These are phyloP conservation scores for Crithidia thermophila DNA, from an alignment of 208 protist genomes.

Conservation along the genomic window DNA sequence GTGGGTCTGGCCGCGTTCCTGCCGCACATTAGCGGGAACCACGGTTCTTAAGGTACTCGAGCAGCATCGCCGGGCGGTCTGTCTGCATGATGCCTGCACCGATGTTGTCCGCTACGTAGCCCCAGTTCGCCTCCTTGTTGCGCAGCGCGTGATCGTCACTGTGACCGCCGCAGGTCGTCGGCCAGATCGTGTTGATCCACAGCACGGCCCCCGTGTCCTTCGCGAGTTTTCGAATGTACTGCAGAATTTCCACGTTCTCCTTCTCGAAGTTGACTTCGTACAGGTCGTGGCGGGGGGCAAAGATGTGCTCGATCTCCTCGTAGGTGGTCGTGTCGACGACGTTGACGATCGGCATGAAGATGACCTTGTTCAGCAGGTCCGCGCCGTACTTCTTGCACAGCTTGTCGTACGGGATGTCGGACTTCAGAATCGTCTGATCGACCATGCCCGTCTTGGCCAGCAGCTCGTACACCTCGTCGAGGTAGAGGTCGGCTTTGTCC, in stretches of 20 bases:
- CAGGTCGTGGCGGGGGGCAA: slow-evolving; percentile 37
- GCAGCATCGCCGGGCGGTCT: slow-evolving; percentile 55
- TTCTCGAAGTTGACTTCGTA: slow-evolving; percentile 75
- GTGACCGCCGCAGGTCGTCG: slow-evolving; percentile 58
- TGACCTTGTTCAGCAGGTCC: slow-evolving; percentile 45
- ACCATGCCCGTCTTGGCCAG: slow-evolving; percentile 48
- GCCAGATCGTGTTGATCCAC: slow-evolving; percentile 79
- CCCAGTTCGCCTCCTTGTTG: slow-evolving; percentile 58
- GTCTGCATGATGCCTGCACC: slow-evolving; percentile 66
- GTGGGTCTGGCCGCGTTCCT: neutral
- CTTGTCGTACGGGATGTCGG: slow-evolving; percentile 44
- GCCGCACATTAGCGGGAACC: slow-evolving; percentile 28
- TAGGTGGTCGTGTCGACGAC: slow-evolving; percentile 42
- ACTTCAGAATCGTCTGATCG: slow-evolving; percentile 65
- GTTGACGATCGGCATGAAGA: slow-evolving; percentile 71
- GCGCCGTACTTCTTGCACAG: slow-evolving; percentile 41
- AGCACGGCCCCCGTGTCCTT: slow-evolving; percentile 34
- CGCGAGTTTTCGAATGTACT: slow-evolving; percentile 44
- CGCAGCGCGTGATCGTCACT: slow-evolving; percentile 63
- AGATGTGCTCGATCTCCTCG: slow-evolving; percentile 36
- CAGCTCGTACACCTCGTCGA: slow-evolving; percentile 49
- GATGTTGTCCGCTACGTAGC: slow-evolving; percentile 48
- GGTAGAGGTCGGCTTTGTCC: slow-evolving; percentile 73
- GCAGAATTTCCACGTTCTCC: slow-evolving; percentile 31
- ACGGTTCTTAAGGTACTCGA: slow-evolving; percentile 43